A percentile compares a stretch with the other conserved stretches of the same genome.
phyloP scores from a whole-genome alignment of 2,329 filamentous ascomycete species.

The Claviceps pusilla region DNA sequence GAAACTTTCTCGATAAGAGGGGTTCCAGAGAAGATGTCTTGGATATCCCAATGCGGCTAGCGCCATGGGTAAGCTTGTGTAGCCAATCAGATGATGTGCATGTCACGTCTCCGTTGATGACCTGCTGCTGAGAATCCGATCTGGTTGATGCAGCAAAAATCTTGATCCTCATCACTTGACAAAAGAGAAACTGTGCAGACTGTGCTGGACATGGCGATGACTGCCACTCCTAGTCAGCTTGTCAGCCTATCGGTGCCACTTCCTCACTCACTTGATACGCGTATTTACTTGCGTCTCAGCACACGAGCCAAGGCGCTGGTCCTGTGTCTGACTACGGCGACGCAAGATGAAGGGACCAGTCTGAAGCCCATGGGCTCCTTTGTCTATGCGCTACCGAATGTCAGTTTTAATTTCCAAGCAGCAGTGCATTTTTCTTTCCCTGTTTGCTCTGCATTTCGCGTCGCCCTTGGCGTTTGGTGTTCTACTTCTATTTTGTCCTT shows the following conservation, averaged over 20 bases:
- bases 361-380: conserved; percentile 64
- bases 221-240: background rate
- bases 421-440: conserved; percentile 19
- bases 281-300: conserved; percentile 45
- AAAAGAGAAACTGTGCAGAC: background rate
- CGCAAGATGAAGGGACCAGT: conserved; percentile 34
- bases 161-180: background rate
- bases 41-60: background rate
- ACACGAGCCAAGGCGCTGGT: conserved; percentile 41
- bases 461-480: background rate
- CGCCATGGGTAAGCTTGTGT: background rate
- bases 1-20: background rate
- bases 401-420: conserved; percentile 19
- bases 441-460: background rate
- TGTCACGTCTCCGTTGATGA: background rate
- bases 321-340: conserved; percentile 45
- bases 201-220: background rate
- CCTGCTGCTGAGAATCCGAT: background rate
- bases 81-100: conserved; percentile 9
- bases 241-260: conserved; percentile 40
- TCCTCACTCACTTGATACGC: conserved; percentile 44
- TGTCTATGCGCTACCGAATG: conserved; percentile 85
- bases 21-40: background rate
- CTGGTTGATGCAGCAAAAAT: background rate
- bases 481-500: background rate